Conservation (phyloP, 2,329 filamentous ascomycete species). For the Plenodomus tracheiphilus region DNA sequence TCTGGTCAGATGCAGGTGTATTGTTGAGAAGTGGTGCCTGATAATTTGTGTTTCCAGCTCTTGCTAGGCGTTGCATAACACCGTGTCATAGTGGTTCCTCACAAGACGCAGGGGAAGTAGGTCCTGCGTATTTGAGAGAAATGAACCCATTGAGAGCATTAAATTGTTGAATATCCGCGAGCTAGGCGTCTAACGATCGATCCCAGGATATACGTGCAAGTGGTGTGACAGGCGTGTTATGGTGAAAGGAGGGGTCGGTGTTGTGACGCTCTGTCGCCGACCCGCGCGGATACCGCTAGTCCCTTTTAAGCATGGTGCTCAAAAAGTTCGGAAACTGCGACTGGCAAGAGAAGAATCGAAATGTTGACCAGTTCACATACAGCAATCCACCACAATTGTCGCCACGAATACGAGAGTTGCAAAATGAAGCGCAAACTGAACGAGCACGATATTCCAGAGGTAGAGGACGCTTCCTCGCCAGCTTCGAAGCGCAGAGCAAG, state of each 20-base stretch:
- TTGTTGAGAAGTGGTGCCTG: no score
- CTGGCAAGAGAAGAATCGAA: not conserved
- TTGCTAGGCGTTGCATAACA: no score
- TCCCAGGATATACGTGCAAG: not conserved
- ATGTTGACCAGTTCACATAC: slow-evolving; percentile 4
- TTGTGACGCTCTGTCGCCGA: not conserved
- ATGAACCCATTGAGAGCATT: no score
- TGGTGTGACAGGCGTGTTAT: not conserved
- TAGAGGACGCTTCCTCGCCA: slow-evolving; percentile 13
- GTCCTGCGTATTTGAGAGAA: no score
- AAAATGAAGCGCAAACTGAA: slow-evolving; percentile 54
- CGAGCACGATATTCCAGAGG: slow-evolving; percentile 52
- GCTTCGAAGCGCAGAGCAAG: slow-evolving; percentile 20
- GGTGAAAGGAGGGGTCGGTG: not conserved
- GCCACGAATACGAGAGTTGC: slow-evolving; percentile 1
- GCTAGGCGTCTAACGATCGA: no score
- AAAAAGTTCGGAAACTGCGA: not conserved
- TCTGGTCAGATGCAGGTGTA: not conserved
- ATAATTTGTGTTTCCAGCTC: no score
- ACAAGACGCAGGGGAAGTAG: no score
- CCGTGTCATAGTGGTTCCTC: no score
- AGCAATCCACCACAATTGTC: not conserved
- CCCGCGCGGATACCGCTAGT: not conserved
- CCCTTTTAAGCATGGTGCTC: not conserved
- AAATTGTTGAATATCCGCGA: no score